Percentiles rank a stretch among this genome's conserved stretches.
phyloP scores from a whole-genome alignment of 192 early-diverging fungal species.

The Neocallimastix lanati region DNA sequence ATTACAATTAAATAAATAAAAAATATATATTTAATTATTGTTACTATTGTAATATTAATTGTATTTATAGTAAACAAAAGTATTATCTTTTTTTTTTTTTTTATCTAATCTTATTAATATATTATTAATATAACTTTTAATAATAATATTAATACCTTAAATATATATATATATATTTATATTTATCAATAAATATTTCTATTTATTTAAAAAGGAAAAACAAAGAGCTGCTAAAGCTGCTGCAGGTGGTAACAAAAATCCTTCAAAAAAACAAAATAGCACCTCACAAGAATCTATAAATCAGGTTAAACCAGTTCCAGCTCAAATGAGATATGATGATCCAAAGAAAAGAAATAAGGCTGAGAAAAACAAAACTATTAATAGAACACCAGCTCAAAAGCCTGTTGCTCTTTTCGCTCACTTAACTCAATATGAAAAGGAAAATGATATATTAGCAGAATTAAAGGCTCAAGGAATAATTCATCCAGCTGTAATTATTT shows the following conservation, averaged over 20 bases:
- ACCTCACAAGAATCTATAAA: constrained; percentile 6
- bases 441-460: constrained; percentile 11
- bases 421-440: constrained; percentile 38
- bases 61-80: too few species aligned
- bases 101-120: too few species aligned
- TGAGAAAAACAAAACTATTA: constrained; percentile 5
- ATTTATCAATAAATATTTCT: too few species aligned
- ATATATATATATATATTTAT: too few species aligned
- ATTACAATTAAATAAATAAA: too few species aligned
- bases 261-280: not conserved
- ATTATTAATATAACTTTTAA: too few species aligned
- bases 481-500: constrained; percentile 66
- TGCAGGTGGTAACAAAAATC: constrained; percentile 3
- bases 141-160: too few species aligned
- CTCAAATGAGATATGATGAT: constrained; percentile 8
- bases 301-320: constrained; percentile 3
- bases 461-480: constrained; percentile 25
- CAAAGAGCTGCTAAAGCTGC: constrained; percentile 59
- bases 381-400: constrained; percentile 18
- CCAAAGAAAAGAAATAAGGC: constrained; percentile 7
- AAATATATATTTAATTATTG: too few species aligned
- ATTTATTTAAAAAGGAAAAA: constrained; percentile 44
- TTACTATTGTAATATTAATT: too few species aligned
- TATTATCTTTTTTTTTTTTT: too few species aligned
- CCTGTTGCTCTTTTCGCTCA: constrained; percentile 57